These are phyloP conservation scores for Rhodotorula paludigena DNA, from an alignment of 768 basidiomycete species.

Conservation along the genomic window DNA sequence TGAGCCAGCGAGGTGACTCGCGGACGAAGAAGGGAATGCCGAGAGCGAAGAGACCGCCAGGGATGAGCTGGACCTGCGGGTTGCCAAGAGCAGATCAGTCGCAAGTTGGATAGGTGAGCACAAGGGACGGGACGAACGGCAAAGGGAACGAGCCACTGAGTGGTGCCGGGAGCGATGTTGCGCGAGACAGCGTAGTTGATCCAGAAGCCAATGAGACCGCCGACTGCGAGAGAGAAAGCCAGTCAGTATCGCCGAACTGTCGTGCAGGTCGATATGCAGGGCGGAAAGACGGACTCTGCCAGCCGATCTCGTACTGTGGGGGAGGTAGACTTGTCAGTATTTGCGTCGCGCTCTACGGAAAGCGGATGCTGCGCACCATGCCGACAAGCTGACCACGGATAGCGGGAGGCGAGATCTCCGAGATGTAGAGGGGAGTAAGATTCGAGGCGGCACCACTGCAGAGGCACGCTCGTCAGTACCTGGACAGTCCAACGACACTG, in stretches of 20 bases:
- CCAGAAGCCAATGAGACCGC: constrained; percentile 51
- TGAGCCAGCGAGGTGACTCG: constrained; percentile 47
- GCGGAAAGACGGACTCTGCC: constrained; percentile 50
- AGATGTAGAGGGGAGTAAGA: constrained; percentile 52
- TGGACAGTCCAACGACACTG: neutral
- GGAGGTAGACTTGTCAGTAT: too few species aligned
- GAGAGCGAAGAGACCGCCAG: constrained; percentile 42
- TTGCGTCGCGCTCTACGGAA: constrained; percentile 49
- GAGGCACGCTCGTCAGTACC: constrained; percentile 41
- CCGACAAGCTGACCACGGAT: constrained; percentile 52
- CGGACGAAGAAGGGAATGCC: constrained; percentile 45
- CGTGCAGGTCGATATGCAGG: neutral
- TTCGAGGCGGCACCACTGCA: constrained; percentile 44
- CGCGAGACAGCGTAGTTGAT: constrained; percentile 39
- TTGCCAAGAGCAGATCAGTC: too few species aligned
- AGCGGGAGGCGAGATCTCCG: constrained; percentile 52
- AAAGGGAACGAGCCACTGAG: constrained; percentile 47
- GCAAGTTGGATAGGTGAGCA: too few species aligned
- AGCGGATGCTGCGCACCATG: constrained; percentile 38
- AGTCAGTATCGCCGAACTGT: neutral
- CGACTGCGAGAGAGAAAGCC: neutral
- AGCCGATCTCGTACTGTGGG: constrained; percentile 56
- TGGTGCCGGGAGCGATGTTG: constrained; percentile 48
- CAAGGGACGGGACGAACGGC: constrained; percentile 23
- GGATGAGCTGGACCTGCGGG: constrained; percentile 43